These are phyloP conservation scores for Pestalotiopsis fici DNA, from an alignment of 2,329 filamentous ascomycete species.

Conservation along the genomic window DNA sequence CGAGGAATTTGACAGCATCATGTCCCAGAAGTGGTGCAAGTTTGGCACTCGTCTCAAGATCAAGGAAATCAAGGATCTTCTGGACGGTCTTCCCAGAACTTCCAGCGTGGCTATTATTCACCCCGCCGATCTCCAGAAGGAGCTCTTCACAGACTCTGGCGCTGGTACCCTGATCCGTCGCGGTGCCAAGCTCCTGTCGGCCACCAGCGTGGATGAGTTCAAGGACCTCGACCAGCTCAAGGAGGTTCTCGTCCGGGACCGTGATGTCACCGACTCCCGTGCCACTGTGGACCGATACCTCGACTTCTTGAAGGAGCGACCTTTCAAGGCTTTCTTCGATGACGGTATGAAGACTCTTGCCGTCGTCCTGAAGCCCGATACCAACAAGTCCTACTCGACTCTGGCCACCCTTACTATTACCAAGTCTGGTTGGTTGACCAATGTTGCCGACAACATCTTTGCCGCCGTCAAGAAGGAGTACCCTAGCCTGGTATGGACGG, in stretches of 20 bases:
- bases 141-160: constrained; percentile 94
- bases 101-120: constrained; percentile 98
- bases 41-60: constrained; percentile 97
- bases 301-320: constrained; percentile 71
- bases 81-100: constrained; percentile 84
- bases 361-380: constrained; percentile 76
- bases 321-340: constrained; percentile 94
- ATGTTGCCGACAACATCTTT: constrained; percentile 94
- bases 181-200: constrained; percentile 84
- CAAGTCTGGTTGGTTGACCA: constrained; percentile 91
- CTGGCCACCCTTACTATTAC: constrained; percentile 91
- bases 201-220: constrained; percentile 72
- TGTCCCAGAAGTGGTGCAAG: constrained; percentile 92
- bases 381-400: constrained; percentile 71
- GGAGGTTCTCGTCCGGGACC: constrained; percentile 78
- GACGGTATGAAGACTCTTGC: constrained; percentile 91
- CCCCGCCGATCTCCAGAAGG: constrained; percentile 92
- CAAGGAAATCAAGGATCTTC: constrained; percentile 91
- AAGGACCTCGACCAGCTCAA: constrained; percentile 77
- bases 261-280: constrained; percentile 77
- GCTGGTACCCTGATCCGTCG: constrained; percentile 90
- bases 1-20: constrained; percentile 90
- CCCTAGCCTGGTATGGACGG: constrained; percentile 91
- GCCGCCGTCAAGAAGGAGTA: constrained; percentile 91
- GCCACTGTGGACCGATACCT: constrained; percentile 87